Evolutionary conservation across 2,329 filamentous ascomycete species (phyloP), one percentile per base, ranked within the genome.

Genomic region (Leptosphaerulina australis): DNA sequence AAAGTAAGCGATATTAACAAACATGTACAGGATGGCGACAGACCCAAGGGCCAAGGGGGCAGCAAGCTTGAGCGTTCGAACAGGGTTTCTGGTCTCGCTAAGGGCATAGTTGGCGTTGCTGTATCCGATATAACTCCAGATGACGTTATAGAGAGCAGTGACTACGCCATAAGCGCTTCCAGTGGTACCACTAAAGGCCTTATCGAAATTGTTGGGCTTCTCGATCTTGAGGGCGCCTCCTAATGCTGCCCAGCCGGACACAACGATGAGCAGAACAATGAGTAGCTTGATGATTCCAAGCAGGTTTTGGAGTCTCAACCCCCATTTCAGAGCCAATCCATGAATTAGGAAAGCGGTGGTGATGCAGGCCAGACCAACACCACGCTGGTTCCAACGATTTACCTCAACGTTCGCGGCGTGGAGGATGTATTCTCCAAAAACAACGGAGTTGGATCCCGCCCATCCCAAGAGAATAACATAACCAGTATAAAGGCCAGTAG

Each of bases 341-440:
- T 89, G 86, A 56, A 89, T 82, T 29, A 88, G 59, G 58, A 87
- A 88, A 1, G 85, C 84, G 1, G 77, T 68, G 0, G 84, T 87
- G 62, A 88, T 82, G 66, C 85, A 86, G 9, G 81, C 84, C n/a
- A 89, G 72, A 24, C 84, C 86, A 14, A 88, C 75, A 33, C 79
- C 84, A 29, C 86, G 79, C 72, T 88, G 83, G 68, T 88, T 87
- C 85, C 85, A 88, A 17, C 84, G 77, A 38, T 75, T 79, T 18
- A 86, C 82, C 56, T 88, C 81, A 17, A 83, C 77, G 10, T 83
- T 74, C 9, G 85, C 82, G 7, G 86, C 86, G 63, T 86, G 79
- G 2, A 89, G 78, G 48, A 89, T 83, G 69, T 88, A 88, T 66
- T 88, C 84, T 52, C 85, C 85, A 56, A 89, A 88, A 29, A 88